Base-by-base conservation (phyloP, 805 yeast genomes). In the Hanseniaspora mollemarum region DNA sequence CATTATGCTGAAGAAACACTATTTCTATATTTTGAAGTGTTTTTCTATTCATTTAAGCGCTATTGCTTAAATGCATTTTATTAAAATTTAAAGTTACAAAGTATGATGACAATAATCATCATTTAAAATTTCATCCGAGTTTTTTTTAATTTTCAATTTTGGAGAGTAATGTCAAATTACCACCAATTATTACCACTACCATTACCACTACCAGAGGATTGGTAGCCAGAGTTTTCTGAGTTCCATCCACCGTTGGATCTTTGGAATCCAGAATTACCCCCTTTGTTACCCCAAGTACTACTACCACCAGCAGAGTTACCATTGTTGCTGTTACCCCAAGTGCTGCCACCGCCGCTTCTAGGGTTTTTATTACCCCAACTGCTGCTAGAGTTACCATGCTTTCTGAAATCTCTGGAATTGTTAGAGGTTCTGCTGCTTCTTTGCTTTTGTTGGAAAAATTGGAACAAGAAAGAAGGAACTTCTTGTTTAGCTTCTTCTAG, bases 401-500 rank as follows among this genome's bases (percentile, higher is more conserved):
- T 73, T 67, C 80, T 75, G 72, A 66, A 73, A 62, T 76, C 80
- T 58, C 78, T 73, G 56, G 65, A 68, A 55, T 64, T 66, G 54
- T 56, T 60, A 51, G 79, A 72, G 57, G 80, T 71, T 57, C 80
- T 72, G 51, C 72, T 68, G 55, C 80, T 71, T 56, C 79, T 73
- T 54, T 84, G 77, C 45, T 78, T 67, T 72, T 87, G 96, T 72
- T 94, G 83, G 54, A 84, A 73, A 58, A 87, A 78, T 56, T 81
- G 77, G 58, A 74, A 77, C 68, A 92, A 76, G 75, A 92, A 92
- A 55, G 76, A 77, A 58, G 99, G 99, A 57, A 88, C 83, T 68
- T 90, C 97, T 75, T 92, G 99, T 74, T 92, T 90, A 56, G 98
- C 96, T 72, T 92, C 99, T 58, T 79, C 67, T 63, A 92, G 79